Evolutionary conservation across 495 filamentous ascomycete species (phyloP).

Genomic region (Trypethelium eluteriae): DNA sequence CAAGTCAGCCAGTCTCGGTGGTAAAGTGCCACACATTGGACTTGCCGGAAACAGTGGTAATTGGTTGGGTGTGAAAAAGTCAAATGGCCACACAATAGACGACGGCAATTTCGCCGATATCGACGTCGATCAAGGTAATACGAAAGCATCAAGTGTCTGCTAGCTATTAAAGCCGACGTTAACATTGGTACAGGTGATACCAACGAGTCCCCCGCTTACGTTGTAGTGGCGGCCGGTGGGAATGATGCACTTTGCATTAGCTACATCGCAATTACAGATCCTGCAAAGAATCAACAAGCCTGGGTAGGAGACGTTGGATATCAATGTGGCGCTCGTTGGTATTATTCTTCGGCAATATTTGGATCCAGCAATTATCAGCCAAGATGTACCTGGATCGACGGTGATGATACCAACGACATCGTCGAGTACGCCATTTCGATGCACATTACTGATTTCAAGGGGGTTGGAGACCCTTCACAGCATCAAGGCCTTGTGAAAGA

Average conservation of each 20-base stretch:
- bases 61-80: not conserved
- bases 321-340: conserved; percentile 17
- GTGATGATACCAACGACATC: conserved; percentile 14
- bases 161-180: not conserved
- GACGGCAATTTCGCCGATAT: not conserved
- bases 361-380: conserved; percentile 2
- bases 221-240: not conserved
- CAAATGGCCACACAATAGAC: not conserved
- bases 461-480: not conserved
- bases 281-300: not conserved
- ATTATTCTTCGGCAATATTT: not conserved
- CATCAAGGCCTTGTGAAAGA: conserved; percentile 7
- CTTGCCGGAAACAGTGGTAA: not conserved
- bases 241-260: not conserved
- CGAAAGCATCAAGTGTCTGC: not conserved
- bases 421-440: conserved; percentile 13
- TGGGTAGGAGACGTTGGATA: conserved; percentile 16
- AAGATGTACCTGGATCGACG: conserved; percentile 18
- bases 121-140: not conserved
- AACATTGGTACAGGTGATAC: not conserved
- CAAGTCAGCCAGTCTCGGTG: not conserved
- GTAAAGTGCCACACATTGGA: not conserved
- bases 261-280: not conserved
- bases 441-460: conserved; percentile 17
- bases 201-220: not conserved